Evolutionary conservation across 768 basidiomycete genomes (phyloP), one percentile per base, ranked within the genome.

Genomic region (Boletus huronensis): DNA sequence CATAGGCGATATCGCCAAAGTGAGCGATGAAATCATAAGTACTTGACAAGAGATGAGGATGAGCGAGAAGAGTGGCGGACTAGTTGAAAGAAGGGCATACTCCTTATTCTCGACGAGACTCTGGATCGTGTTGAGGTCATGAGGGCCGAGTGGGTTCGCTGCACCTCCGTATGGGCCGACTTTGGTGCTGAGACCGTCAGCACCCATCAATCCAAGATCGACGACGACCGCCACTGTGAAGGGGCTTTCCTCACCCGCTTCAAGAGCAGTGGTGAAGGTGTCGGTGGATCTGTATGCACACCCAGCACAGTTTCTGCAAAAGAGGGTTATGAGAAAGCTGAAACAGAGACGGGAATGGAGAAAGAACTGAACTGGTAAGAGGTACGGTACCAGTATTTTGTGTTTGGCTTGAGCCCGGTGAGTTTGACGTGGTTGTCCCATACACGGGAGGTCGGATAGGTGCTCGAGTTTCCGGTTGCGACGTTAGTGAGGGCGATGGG

Each of bases 371-470:
- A 66, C 66, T 64, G 66, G 53, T 69, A 55, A 19, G 64, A 64
- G 5, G 54, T 54, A 23, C 64, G 64, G 38, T 68, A 68, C 66
- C 67, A 68, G 44, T 68, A 67, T 25, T 51, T 62, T 14, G 66
- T 68, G 8, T 49, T 42, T 14, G 67, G 44, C n/a, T 60, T 52
- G 29, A 68, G 58, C 10, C 60, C 64, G 6, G 60, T 66, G 31
- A 68, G 29, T 41, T 58, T 68, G 25, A 68, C 66, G 38, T 68
- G 67, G 48, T 68, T 68, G 46, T 68, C 57, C 21, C 60, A 68
- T 21, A 69, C 67, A 42, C 62, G 62, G 5, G 66, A 68, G 16
- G 53, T 49, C 16, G 60, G 58, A 46, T 66, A 68, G 4, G 66
- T 68, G 43, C 44, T 50, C 28, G 64, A 69, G 13, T 0, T 51